Base-by-base conservation (phyloP, 345 rosid genomes). In the Nephelium lappaceum region DNA sequence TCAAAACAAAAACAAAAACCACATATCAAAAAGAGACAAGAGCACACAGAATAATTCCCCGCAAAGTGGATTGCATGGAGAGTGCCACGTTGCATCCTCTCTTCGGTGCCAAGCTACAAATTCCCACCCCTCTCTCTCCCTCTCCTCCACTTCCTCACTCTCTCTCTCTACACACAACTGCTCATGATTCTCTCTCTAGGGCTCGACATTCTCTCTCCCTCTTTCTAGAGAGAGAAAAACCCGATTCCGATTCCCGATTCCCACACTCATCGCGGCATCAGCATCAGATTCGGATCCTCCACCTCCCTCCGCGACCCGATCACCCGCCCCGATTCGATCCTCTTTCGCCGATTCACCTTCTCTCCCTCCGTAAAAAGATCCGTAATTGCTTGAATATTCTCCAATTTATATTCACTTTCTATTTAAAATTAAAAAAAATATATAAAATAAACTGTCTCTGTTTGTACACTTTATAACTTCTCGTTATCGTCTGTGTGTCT, bases 11-110 rank as follows among this genome's bases (percentile, higher is more conserved):
- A 2, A n/a, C n/a, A 8, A 45, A 45, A 45, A 3, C 12, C 51
- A 45, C 51, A 45, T 45, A 11, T 8, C 16, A 8, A 51, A 14
- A 31, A 3, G 43, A 64, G 62, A 36, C 8, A 10, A 5, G 69
- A 2, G 16, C 39, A 43, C 61, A 64, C 60, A 27, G 14, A 58
- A 75, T 64, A 42, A 45, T 0, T 6, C 24, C 49, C 51, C 8
- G 12, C 18, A 58, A 74, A 43, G 60, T 53, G 21, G 19, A 69
- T 81, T 83, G 84, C 86, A 81, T 68, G 84, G 76, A 69, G 74
- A 74, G 67, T 73, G 91, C 89, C 95, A 92, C 95, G 91, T 90
- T 76, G 83, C 89, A 41, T 71, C 72, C 68, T 80, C 82, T 79
- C 78, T 71, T 82, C 72, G 79, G 82, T 83, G 83, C 71, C 72